phyloP scores from a whole-genome alignment of 208 protist genomes.

The Tritrichomonas foetus region DNA sequence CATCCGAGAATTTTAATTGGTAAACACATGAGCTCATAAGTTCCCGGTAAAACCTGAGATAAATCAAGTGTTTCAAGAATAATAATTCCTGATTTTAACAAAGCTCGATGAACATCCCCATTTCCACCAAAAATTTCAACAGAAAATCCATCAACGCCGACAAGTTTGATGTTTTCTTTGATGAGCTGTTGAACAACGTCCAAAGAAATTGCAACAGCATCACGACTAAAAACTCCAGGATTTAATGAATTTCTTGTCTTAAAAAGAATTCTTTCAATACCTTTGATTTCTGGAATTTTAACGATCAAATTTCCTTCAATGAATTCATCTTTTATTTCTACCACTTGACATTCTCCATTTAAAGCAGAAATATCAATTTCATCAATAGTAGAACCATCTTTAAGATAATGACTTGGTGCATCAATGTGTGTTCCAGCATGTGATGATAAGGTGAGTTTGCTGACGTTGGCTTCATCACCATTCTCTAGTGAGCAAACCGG shows the following conservation, averaged over 20 bases:
- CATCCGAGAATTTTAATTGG: neutral
- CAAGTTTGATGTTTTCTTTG: neutral
- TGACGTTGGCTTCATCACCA: neutral
- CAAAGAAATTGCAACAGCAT: neutral
- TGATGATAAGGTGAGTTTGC: neutral
- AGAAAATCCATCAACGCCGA: neutral
- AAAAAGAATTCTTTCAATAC: neutral
- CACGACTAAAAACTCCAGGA: neutral
- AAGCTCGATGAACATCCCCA: neutral
- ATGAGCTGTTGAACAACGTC: neutral
- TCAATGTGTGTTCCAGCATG: constrained; percentile 30
- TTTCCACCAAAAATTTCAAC: neutral
- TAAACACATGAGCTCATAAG: neutral
- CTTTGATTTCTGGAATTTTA: neutral
- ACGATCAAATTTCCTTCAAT: neutral
- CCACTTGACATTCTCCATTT: neutral
- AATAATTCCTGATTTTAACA: neutral
- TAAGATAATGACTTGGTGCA: neutral
- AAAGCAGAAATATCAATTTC: neutral
- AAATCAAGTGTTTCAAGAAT: constrained; percentile 5
- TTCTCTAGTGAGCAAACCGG: neutral
- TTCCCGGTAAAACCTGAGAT: neutral
- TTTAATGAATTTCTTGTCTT: neutral
- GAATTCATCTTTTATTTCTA: neutral
- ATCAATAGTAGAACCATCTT: neutral